Evolutionary conservation across 2,329 filamentous ascomycete genomes (phyloP).

Genomic region (Cytospora leucostoma): DNA sequence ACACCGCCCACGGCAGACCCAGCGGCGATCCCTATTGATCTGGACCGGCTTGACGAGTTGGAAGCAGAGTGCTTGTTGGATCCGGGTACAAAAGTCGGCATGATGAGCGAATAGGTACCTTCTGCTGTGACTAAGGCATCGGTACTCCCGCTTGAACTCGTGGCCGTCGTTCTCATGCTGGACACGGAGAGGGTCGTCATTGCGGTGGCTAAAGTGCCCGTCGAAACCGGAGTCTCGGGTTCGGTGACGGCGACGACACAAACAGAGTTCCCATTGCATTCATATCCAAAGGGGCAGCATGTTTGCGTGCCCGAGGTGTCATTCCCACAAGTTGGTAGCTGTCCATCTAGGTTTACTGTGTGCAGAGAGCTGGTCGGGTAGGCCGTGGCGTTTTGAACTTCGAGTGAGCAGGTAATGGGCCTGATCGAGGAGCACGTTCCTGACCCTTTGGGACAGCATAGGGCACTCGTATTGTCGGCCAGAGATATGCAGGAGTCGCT

Average conservation of each 20-base stretch:
- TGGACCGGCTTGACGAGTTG: slow-evolving; percentile 10
- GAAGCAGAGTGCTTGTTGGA: not conserved
- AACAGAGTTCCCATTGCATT: slow-evolving; percentile 14
- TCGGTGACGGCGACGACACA: slow-evolving; percentile 8
- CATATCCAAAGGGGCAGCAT: slow-evolving; percentile 27
- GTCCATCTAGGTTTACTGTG: slow-evolving; percentile 19
- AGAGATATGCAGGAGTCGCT: slow-evolving; percentile 21
- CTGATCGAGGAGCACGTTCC: slow-evolving; percentile 19
- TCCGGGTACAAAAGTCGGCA: slow-evolving; percentile 1
- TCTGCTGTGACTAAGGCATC: slow-evolving; percentile 3
- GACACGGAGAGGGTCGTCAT: not conserved
- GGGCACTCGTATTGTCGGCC: slow-evolving; percentile 19
- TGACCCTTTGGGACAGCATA: slow-evolving; percentile 22
- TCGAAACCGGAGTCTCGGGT: slow-evolving; percentile 13
- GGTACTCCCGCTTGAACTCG: slow-evolving; percentile 1
- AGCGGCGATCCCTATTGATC: slow-evolving; percentile 22
- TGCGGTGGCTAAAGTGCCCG: slow-evolving; percentile 13
- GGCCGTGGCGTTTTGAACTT: slow-evolving; percentile 20
- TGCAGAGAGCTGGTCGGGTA: slow-evolving; percentile 20
- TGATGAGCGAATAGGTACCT: not conserved
- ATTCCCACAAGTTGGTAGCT: slow-evolving; percentile 21
- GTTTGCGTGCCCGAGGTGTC: slow-evolving; percentile 5
- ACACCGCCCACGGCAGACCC: slow-evolving; percentile 24
- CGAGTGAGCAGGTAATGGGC: slow-evolving; percentile 25
- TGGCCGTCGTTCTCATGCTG: not conserved